Base-by-base conservation (phyloP, 805 yeast genomes). In the Candida tallmaniae region DNA sequence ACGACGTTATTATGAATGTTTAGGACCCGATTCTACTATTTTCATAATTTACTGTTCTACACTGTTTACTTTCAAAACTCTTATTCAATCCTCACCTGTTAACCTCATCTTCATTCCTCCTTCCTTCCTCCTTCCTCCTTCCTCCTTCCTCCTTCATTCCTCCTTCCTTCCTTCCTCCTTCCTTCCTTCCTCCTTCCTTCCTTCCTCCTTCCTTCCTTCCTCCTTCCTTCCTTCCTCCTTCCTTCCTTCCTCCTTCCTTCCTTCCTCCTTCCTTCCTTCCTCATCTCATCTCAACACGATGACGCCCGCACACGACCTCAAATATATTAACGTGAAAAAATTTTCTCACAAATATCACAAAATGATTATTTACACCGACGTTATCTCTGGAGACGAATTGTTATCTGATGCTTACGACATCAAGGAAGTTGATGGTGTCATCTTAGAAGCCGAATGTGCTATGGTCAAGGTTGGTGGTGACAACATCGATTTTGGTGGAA, bases 401-500 rank as follows among this genome's bases (percentile, higher is more conserved):
- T 74, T 90, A 71, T 93, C 98, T 49, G 97, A 89, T 64, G 98
- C 98, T 61, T 93, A 89, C 79, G 95, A 86, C 69, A 61, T 77
- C 66, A 81, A 73, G 62, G 73, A 70, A 66, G 97, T 93, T 50
- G 96, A 85, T 59, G 85, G 76, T 50, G 97, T 76, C 57, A 87
- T 93, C 65, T 86, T 76, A 78, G 98, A 93, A 77, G 97, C 95
- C 51, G 86, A 93, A 81, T 88, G 97, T 74, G 73, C 77, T 58
- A 80, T 88, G 93, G 78, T 93, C 68, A 81, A 74, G 57, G 87
- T 93, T 58, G 80, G 78, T 66, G 84, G 87, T 62, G 97, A 79
- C 58, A 93, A 93, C 62, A 80, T 93, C 55, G 97, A 93, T 70
- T 93, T 93, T 68, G 98, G 98, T 74, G 98, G 96, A 60, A 93